A percentile compares a stretch with the other conserved stretches of the same genome.
Conservation (phyloP, 495 filamentous ascomycete genomes). For the Xylaria palmicola region DNA sequence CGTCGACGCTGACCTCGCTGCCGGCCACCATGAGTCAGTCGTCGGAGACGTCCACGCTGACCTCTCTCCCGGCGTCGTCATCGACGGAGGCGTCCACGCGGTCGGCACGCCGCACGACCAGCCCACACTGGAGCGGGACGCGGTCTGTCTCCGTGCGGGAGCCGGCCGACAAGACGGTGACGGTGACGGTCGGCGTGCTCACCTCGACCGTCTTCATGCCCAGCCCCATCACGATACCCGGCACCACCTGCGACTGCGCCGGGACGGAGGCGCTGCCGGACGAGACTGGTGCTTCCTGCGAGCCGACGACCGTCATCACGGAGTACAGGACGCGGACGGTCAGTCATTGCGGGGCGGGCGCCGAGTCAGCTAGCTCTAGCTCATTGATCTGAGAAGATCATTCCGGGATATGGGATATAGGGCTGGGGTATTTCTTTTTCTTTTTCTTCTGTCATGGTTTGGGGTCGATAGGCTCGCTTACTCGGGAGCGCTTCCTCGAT, state of each 20-base stretch:
- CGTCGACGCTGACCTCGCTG: neutral
- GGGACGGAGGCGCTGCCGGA: neutral
- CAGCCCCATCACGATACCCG: conserved; percentile 8
- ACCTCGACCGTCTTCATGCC: conserved; percentile 15
- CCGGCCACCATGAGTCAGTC: neutral
- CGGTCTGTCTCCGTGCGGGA: neutral
- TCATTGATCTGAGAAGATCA: too few species aligned
- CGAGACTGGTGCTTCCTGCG: neutral
- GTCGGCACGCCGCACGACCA: neutral
- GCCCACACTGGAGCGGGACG: neutral
- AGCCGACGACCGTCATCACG: neutral
- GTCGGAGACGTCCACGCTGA: conserved; percentile 4
- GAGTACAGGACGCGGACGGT: neutral
- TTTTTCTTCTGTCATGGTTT: too few species aligned
- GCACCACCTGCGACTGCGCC: neutral
- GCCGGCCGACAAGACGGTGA: neutral
- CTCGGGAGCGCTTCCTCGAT: too few species aligned
- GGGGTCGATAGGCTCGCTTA: too few species aligned
- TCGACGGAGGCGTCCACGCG: neutral
- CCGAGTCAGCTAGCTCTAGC: too few species aligned
- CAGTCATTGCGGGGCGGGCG: neutral
- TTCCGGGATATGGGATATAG: too few species aligned
- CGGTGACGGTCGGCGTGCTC: conserved; percentile 6
- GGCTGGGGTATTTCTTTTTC: too few species aligned
- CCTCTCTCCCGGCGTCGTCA: conserved; percentile 2